Evolutionary conservation across 2,329 filamentous ascomycete genomes (phyloP).

Genomic region (Alternaria sp.): DNA sequence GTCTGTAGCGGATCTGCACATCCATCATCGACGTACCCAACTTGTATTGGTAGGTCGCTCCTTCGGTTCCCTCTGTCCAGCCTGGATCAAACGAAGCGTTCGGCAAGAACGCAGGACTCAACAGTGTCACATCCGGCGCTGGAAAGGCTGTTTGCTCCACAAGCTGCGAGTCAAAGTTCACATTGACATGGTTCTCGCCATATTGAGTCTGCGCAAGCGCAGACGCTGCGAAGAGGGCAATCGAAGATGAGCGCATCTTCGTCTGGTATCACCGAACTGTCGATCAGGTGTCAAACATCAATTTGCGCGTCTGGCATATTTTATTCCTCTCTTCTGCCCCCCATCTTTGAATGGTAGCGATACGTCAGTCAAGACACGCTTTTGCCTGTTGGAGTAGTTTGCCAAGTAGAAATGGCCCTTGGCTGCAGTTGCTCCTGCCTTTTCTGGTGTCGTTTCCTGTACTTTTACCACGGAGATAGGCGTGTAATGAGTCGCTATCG

Average conservation of each 20-base stretch:
- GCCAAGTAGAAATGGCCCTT: conserved; percentile 27
- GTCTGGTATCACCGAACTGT: background rate
- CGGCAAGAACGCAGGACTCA: conserved; percentile 43
- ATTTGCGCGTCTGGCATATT: background rate
- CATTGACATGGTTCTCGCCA: conserved; percentile 42
- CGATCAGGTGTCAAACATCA: background rate
- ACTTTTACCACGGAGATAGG: background rate
- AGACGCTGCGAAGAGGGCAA: conserved; percentile 21
- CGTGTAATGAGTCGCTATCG: conserved; percentile 10
- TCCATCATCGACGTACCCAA: conserved; percentile 20
- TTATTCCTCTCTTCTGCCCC: conserved; percentile 6
- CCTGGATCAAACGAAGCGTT: conserved; percentile 38
- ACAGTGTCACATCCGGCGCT: conserved; percentile 39
- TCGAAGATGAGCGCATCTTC: background rate
- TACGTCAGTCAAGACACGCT: conserved; percentile 33
- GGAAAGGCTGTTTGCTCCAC: conserved; percentile 48
- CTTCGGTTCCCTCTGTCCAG: conserved; percentile 42
- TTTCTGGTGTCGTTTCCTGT: conserved; percentile 11
- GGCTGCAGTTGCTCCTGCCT: conserved; percentile 26
- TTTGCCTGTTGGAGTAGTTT: conserved; percentile 22
- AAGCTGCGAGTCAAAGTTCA: conserved; percentile 39
- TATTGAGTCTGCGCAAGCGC: conserved; percentile 37
- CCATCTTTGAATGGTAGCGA: conserved; percentile 16
- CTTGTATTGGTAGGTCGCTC: conserved; percentile 39
- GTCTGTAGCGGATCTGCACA: background rate